Evolutionary conservation across 768 basidiomycete genomes (phyloP).

Genomic region (Mycena leptocephala): DNA sequence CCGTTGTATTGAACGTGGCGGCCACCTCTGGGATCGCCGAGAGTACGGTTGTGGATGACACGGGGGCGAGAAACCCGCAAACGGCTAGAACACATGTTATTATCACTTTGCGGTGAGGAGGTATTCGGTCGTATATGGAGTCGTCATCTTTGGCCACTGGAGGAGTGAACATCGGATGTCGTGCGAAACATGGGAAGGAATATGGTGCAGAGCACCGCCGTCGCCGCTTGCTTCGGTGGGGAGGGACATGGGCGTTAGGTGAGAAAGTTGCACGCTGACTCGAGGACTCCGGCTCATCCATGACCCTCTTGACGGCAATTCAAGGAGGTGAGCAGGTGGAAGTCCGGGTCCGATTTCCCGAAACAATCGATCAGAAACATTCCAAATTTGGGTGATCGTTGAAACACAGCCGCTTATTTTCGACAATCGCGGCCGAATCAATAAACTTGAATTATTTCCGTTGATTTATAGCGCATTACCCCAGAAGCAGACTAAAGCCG

Average conservation of each 20-base stretch:
- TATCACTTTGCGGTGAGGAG: slow-evolving; percentile 25
- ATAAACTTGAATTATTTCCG: too few species aligned
- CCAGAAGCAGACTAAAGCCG: too few species aligned
- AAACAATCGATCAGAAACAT: background rate
- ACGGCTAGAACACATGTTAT: slow-evolving; percentile 32
- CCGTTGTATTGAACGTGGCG: slow-evolving; percentile 32
- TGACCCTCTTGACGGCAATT: too few species aligned
- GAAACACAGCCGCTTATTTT: too few species aligned
- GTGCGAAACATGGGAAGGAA: slow-evolving; percentile 26
- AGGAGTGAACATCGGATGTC: slow-evolving; percentile 17
- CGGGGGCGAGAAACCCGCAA: slow-evolving; percentile 34
- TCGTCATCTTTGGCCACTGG: slow-evolving; percentile 26
- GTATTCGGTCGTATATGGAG: slow-evolving; percentile 33
- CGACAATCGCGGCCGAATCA: too few species aligned
- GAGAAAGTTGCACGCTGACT: background rate
- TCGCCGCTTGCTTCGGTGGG: background rate
- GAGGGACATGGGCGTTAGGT: slow-evolving; percentile 23
- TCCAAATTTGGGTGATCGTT: background rate
- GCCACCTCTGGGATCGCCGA: slow-evolving; percentile 37
- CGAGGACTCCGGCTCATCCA: too few species aligned
- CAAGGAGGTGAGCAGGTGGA: too few species aligned
- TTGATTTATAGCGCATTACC: too few species aligned
- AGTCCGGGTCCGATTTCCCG: background rate
- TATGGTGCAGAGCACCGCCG: slow-evolving; percentile 7
- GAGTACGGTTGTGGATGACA: slow-evolving; percentile 35